Conservation (phyloP, 2,329 filamentous ascomycete genomes). For the Scedosporium boydii region DNA sequence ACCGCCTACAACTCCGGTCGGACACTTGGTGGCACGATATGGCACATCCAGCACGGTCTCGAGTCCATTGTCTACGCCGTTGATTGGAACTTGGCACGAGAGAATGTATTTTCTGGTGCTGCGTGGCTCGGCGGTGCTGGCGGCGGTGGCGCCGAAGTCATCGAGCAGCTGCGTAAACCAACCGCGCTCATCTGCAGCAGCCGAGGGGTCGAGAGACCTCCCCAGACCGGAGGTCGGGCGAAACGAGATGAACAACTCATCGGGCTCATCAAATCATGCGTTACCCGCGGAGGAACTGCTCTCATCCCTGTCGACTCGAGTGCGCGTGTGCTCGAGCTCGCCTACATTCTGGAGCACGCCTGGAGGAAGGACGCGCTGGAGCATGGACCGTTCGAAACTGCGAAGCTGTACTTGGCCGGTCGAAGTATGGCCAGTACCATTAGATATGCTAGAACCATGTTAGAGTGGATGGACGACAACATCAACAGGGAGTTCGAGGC, state of each 20-base stretch:
- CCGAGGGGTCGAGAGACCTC: constrained; percentile 62
- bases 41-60: constrained; percentile 94
- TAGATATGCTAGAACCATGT: constrained; percentile 84
- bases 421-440: constrained; percentile 82
- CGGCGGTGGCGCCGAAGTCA: constrained; percentile 75
- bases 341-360: constrained; percentile 84
- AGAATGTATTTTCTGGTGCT: constrained; percentile 88
- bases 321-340: constrained; percentile 83
- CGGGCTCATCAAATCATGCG: constrained; percentile 68
- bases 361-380: constrained; percentile 61
- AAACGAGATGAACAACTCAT: constrained; percentile 81
- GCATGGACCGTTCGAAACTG: constrained; percentile 39
- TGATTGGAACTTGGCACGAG: constrained; percentile 96
- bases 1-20: constrained; percentile 96
- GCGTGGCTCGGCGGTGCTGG: constrained; percentile 84
- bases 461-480: constrained; percentile 98
- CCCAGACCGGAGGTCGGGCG: constrained; percentile 61
- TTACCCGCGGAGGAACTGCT: constrained; percentile 78
- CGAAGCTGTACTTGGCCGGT: constrained; percentile 72
- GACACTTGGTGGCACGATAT: constrained; percentile 93
- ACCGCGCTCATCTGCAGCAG: constrained; percentile 91
- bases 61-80: constrained; percentile 97
- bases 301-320: constrained; percentile 92
- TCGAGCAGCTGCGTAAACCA: constrained; percentile 85
- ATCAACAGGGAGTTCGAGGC: constrained; percentile 89